A percentile compares a stretch with the other conserved stretches of the same genome.
Evolutionary conservation across 495 filamentous ascomycete species (phyloP).

Genomic region (Tuber microsphaerosporum): DNA sequence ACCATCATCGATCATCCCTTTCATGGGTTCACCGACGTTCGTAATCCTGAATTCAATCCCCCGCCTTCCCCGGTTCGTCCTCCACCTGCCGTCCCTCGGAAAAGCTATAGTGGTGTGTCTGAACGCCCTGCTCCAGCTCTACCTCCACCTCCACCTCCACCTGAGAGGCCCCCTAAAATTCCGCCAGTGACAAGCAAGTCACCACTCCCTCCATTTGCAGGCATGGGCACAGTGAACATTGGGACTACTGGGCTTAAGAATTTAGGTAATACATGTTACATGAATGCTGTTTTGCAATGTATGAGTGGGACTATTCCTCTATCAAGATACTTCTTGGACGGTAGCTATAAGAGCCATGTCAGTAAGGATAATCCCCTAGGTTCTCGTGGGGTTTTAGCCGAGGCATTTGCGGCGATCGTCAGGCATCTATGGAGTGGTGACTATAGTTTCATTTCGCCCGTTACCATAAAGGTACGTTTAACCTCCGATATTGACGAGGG

Average conservation of each 20-base stretch:
- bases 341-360: conserved; percentile 44
- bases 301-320: conserved; percentile 69
- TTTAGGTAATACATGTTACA: conserved; percentile 77
- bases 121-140: conserved; percentile 52
- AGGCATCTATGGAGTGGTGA: conserved; percentile 64
- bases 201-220: conserved; percentile 28
- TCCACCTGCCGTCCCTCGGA: conserved; percentile 74
- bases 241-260: conserved; percentile 67
- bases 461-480: conserved; percentile 57
- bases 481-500: conserved; percentile 24
- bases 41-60: conserved; percentile 44
- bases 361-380: conserved; percentile 59
- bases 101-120: conserved; percentile 81
- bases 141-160: conserved; percentile 47
- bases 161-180: conserved; percentile 41
- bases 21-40: conserved; percentile 37
- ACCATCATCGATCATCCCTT: conserved; percentile 39
- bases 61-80: conserved; percentile 55
- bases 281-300: conserved; percentile 80
- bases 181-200: conserved; percentile 9
- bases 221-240: conserved; percentile 32
- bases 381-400: conserved; percentile 69
- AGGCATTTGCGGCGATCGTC: conserved; percentile 67
- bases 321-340: conserved; percentile 60
- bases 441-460: conserved; percentile 50